Evolutionary conservation across 768 basidiomycete genomes (phyloP), one percentile per base, ranked within the genome.

Genomic region (Auriscalpium microsporum): DNA sequence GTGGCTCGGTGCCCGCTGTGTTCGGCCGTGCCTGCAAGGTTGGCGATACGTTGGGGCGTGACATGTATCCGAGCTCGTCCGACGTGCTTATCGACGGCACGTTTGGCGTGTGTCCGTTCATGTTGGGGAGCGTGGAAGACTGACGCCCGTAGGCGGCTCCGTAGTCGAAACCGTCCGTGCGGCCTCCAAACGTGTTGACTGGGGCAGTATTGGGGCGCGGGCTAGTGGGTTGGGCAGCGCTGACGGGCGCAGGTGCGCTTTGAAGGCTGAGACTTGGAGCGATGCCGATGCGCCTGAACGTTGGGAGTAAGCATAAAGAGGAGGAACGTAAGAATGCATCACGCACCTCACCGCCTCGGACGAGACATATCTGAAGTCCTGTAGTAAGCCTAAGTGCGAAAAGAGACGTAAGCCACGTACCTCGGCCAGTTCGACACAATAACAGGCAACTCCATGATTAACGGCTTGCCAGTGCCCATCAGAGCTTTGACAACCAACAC

Each of bases 341-440:
- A 37, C 59, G 2, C 56, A 72, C 72, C 74, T 79, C 55, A 88
- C 75, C 34, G 88, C 87, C 67, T 90, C 87, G 16, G 77, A 72
- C 1, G 88, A 90, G 8, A 87, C 84, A 45, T 73, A 73, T 63
- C 90, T 90, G 57, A 36, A 56, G n/a, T 13, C 56, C n/a, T 14
- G 40, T 11, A 37, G 54, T 60, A 28, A 58, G 49, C n/a, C 35
- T 46, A 21, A 7, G 8, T 14, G 48, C 7, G 9, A 11, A 8
- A 45, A 49, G 16, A 34, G 2, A 48, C 17, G 37, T 13, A 8
- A 10, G 35, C 23, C 36, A 71, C 83, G 46, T 58, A 87, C 89
- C 85, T 80, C 62, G 86, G 87, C 90, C 90, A 92, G 62, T 91
- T 91, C 5, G 90, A 90, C 37, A 93, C 75, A 46, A 89, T 83